A percentile compares a stretch with the other conserved stretches of the same genome.
These are phyloP conservation scores for Tulasnella sp. DNA, from an alignment of 768 basidiomycete genomes.

Conservation along the genomic window DNA sequence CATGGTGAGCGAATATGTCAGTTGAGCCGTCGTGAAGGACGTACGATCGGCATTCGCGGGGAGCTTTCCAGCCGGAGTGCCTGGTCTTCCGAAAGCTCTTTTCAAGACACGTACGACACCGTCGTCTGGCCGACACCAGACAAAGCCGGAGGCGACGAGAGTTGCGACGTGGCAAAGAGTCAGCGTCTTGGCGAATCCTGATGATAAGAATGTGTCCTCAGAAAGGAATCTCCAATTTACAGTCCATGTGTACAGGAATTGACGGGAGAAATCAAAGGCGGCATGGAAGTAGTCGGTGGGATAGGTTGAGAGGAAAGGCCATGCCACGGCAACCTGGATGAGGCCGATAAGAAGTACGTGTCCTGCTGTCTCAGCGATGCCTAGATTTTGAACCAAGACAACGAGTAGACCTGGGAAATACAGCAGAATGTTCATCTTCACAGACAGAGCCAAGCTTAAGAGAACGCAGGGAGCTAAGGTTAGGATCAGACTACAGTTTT, in stretches of 20 bases:
- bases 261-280: slow-evolving; percentile 79
- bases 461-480: slow-evolving; percentile 14
- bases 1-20: slow-evolving; percentile 1
- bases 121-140: slow-evolving; percentile 70
- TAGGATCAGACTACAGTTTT: background rate
- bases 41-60: slow-evolving; percentile 54
- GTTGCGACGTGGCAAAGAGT: slow-evolving; percentile 52
- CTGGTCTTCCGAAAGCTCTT: slow-evolving; percentile 43
- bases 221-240: slow-evolving; percentile 91
- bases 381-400: slow-evolving; percentile 63
- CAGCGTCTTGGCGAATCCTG: slow-evolving; percentile 47
- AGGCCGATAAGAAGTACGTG: slow-evolving; percentile 22
- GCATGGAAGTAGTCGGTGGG: slow-evolving; percentile 52
- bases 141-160: slow-evolving; percentile 54
- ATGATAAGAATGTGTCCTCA: slow-evolving; percentile 64
- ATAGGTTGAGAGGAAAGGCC: slow-evolving; percentile 55
- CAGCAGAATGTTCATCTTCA: slow-evolving; percentile 90
- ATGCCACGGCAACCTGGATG: slow-evolving; percentile 51
- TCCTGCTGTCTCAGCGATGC: slow-evolving; percentile 38
- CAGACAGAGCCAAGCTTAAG: slow-evolving; percentile 63
- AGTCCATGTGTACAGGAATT: slow-evolving; percentile 93
- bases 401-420: slow-evolving; percentile 84
- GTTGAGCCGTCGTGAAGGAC: slow-evolving; percentile 21
- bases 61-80: slow-evolving; percentile 35
- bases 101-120: slow-evolving; percentile 46